Conservation (phyloP, 2,329 filamentous ascomycete species). For the Emmonsia crescens region DNA sequence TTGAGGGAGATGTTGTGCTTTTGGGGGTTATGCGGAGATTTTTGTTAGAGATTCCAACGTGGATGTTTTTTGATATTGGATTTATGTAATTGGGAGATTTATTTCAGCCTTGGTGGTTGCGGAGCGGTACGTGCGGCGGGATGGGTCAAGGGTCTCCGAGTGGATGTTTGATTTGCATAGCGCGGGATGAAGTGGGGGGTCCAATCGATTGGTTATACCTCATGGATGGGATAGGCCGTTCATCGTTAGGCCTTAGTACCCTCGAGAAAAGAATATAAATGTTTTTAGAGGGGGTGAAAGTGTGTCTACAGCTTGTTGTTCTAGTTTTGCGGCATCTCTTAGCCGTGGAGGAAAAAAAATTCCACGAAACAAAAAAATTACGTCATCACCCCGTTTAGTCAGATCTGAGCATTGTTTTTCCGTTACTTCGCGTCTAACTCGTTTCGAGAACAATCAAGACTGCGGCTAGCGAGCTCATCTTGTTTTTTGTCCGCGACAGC, state of each 20-base stretch:
- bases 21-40: background rate
- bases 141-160: background rate
- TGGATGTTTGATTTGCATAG: background rate
- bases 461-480: too few relatives aligned
- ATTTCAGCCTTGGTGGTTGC: background rate
- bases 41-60: background rate
- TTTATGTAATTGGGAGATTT: background rate
- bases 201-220: background rate
- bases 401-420: slow-evolving; percentile 10
- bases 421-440: background rate
- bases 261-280: background rate
- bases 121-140: background rate
- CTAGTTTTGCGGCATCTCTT: background rate
- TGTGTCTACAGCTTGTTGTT: too few relatives aligned
- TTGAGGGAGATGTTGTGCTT: background rate
- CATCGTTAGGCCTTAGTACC: background rate
- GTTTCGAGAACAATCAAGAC: background rate
- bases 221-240: background rate
- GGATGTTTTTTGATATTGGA: background rate
- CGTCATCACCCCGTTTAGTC: slow-evolving; percentile 7
- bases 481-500: background rate
- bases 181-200: background rate
- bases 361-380: background rate
- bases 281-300: background rate
- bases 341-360: background rate